Evolutionary conservation across 192 early-diverging fungal species (phyloP), one percentile per base, ranked within the genome.

Genomic region (Geosiphon pyriformis): DNA sequence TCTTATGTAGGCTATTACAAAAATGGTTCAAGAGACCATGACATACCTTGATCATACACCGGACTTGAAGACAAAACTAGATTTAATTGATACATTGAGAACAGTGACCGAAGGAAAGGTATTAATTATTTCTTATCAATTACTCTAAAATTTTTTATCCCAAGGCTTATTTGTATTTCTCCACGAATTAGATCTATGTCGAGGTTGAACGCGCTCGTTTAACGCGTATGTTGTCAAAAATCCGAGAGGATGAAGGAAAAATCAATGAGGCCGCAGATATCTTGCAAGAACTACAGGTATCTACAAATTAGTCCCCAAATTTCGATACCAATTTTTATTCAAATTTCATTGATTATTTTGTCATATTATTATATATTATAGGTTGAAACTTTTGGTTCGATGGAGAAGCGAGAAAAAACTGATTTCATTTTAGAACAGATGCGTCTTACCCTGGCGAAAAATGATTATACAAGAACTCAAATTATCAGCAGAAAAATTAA

Each of bases 401-500:
- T 99, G 95, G 94, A 98, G 63, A 89, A 90, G 72, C 88, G 94
- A 52, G 97, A 99, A 76, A 99, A 99, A 83, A 96, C 94, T 0
- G 94, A 97, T 68, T 99, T 99, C 75, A 96, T 99, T 71, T 75
- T 99, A 34, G 95, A 98, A 77, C 97, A 99, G 76, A 95, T 99
- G 91, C 88, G 97, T 33, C 82, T 99, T 33, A 90, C 89, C 66
- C 74, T 99, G 47, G 89, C 90, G 33, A 98, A 95, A 83, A 83
- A 85, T 48, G 97, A 99, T 77, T 98, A 91, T 71, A 80, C 88
- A 2, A 79, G 94, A 31, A 89, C 89, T 68, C 92, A 94, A 58
- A 95, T 99, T 53, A 94, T 98, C 50, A 92, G 92, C 80, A 85
- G 86, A 66, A 99, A 97, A 81, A 96, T 99, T 74, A 94, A 88